Percentiles rank a stretch among this genome's conserved stretches.
Evolutionary conservation across 768 basidiomycete genomes (phyloP).

Genomic region (Serendipita sp.): DNA sequence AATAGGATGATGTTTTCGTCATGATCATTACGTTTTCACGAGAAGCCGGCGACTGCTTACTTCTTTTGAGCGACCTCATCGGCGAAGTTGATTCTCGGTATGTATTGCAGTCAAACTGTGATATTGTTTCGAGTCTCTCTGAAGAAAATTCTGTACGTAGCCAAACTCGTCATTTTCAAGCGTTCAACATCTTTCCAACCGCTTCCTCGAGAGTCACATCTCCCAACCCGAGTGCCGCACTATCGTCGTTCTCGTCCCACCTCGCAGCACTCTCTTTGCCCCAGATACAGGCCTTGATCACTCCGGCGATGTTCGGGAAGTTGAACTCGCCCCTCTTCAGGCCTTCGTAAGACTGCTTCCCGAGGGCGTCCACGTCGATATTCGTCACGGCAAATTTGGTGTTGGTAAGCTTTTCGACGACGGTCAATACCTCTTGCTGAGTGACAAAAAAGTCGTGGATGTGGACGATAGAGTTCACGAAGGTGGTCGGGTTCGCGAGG

Average conservation of each 20-base stretch:
- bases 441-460: background rate
- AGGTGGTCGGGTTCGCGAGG: background rate
- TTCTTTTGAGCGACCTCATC: too few species aligned
- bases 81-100: too few species aligned
- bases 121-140: too few species aligned
- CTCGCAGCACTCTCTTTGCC: background rate
- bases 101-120: too few species aligned
- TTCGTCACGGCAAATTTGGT: background rate
- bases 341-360: background rate
- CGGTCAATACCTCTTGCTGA: background rate
- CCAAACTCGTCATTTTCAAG: too few species aligned
- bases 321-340: background rate
- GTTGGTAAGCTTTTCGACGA: background rate
- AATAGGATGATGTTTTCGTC: too few species aligned
- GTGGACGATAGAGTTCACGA: background rate
- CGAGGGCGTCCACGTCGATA: background rate
- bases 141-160: too few species aligned
- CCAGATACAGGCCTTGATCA: background rate
- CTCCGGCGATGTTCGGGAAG: background rate
- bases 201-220: background rate
- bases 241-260: slow-evolving; percentile 3
- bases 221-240: background rate
- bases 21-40: too few species aligned
- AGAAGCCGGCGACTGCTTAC: too few species aligned
- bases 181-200: background rate